Evolutionary conservation across 2,329 filamentous ascomycete genomes (phyloP).

Genomic region (Trichoderma atroviride): DNA sequence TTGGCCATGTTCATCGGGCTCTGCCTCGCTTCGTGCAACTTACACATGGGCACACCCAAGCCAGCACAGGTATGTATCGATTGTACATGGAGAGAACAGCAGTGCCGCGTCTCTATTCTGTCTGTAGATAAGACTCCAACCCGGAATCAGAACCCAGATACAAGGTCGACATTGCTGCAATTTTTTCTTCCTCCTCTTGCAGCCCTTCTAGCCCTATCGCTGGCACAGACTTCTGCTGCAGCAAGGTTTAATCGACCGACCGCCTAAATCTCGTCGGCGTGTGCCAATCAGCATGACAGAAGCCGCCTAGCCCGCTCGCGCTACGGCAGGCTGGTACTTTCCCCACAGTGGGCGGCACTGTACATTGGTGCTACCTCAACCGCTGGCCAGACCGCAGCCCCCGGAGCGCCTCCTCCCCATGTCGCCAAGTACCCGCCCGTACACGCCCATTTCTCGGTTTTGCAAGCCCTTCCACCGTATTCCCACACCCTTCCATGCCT

Average conservation of each 20-base stretch:
- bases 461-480: constrained; percentile 22
- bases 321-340: background rate
- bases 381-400: background rate
- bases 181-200: background rate
- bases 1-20: background rate
- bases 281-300: constrained; percentile 13
- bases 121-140: background rate
- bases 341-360: constrained; percentile 11
- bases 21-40: background rate
- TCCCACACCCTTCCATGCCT: constrained; percentile 26
- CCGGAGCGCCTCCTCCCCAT: background rate
- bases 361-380: constrained; percentile 2
- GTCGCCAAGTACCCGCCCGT: background rate
- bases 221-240: constrained; percentile 8
- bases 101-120: background rate
- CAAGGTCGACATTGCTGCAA: background rate
- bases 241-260: constrained; percentile 16
- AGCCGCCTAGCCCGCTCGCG: background rate
- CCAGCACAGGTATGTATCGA: background rate
- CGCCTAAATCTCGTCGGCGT: constrained; percentile 17
- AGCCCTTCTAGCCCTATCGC: background rate
- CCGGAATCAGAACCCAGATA: background rate
- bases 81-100: background rate
- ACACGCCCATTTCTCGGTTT: constrained; percentile 5
- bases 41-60: background rate